Conservation (phyloP, 2,329 filamentous ascomycete genomes). For the Graphiopsis chlorocephala region DNA sequence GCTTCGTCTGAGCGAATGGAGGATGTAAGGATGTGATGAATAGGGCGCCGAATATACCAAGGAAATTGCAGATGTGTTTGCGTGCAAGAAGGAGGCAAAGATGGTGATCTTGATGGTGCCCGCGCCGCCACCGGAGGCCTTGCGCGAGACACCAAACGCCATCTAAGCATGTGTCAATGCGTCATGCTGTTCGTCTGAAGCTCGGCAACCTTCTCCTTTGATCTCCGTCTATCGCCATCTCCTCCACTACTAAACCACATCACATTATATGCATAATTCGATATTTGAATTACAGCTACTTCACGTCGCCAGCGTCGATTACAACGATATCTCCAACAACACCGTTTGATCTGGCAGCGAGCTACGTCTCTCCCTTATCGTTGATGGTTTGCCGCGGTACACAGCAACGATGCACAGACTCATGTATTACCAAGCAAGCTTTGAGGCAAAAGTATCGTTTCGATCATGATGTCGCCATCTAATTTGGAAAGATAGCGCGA, state of each 20-base stretch:
- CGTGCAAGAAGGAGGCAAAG: background rate
- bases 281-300: background rate
- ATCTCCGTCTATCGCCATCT: background rate
- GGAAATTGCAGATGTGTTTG: background rate
- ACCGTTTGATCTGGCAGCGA: background rate
- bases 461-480: background rate
- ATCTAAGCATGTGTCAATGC: conserved; percentile 6
- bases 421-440: conserved; percentile 2
- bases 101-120: background rate
- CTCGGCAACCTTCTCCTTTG: background rate
- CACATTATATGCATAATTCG: background rate
- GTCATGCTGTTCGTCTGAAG: background rate
- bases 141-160: background rate
- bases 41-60: background rate
- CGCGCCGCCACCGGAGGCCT: conserved; percentile 2
- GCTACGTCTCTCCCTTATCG: background rate
- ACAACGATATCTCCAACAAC: background rate
- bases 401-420: background rate
- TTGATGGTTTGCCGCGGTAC: background rate
- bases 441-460: background rate
- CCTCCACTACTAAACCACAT: background rate
- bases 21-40: background rate
- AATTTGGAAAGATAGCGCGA: background rate
- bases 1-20: background rate
- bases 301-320: background rate